Evolutionary conservation across 2,329 filamentous ascomycete genomes (phyloP).

Genomic region (Boeremia exigua): DNA sequence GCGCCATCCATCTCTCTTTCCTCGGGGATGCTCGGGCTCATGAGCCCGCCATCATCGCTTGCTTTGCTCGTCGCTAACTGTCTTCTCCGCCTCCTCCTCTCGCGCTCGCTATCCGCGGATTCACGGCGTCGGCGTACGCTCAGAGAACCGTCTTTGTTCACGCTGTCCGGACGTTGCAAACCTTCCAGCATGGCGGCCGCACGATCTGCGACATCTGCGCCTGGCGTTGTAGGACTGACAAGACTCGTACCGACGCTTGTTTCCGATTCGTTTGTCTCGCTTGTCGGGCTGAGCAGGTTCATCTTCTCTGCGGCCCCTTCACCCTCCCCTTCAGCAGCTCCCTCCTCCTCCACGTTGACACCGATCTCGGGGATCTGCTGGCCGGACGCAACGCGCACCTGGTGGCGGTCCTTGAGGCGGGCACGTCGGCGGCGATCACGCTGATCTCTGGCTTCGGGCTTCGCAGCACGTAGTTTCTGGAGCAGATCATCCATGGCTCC

Average conservation of each 20-base stretch:
- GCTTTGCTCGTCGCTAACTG: slow-evolving; percentile 39
- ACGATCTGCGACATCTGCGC: slow-evolving; percentile 77
- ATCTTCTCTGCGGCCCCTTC: slow-evolving; percentile 52
- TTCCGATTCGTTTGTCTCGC: slow-evolving; percentile 39
- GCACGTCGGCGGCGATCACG: slow-evolving; percentile 86
- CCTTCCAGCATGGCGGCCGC: slow-evolving; percentile 85
- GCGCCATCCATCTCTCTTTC: slow-evolving; percentile 26
- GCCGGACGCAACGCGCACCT: slow-evolving; percentile 86
- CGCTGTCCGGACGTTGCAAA: slow-evolving; percentile 68
- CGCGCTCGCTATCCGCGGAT: slow-evolving; percentile 79
- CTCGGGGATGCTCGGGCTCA: slow-evolving; percentile 45
- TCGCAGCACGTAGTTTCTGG: slow-evolving; percentile 92
- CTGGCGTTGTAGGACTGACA: slow-evolving; percentile 40
- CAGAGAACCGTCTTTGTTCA: slow-evolving; percentile 54
- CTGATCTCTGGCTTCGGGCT: slow-evolving; percentile 86
- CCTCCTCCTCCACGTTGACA: slow-evolving; percentile 60
- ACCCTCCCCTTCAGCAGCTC: slow-evolving; percentile 20
- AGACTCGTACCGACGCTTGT: slow-evolving; percentile 22
- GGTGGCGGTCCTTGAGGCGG: slow-evolving; percentile 86
- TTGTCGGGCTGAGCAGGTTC: slow-evolving; percentile 60
- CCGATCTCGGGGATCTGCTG: slow-evolving; percentile 81
- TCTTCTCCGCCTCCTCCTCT: slow-evolving; percentile 68
- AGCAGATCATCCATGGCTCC: slow-evolving; percentile 96
- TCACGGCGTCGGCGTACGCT: slow-evolving; percentile 70
- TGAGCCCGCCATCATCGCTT: slow-evolving; percentile 40